Evolutionary conservation across 2,329 filamentous ascomycete species (phyloP), one percentile per base, ranked within the genome.

Genomic region (Diaporthe eres): DNA sequence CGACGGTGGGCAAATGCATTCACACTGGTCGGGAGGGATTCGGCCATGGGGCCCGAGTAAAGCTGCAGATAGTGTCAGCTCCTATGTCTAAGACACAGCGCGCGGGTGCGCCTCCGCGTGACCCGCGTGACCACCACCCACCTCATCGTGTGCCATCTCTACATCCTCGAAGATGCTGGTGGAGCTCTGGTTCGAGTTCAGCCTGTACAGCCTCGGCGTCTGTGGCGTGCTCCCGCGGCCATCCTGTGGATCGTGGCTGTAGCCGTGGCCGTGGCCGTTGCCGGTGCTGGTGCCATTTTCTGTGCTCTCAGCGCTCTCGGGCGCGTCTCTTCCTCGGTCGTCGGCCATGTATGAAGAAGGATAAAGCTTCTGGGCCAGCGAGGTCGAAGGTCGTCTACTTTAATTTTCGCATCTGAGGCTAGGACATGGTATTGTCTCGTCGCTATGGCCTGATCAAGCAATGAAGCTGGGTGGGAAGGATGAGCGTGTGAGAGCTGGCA

Each of bases 71-170:
- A 25, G 25, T n/a, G 65, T 75, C 17, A 74, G 51, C 28, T 28
- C 34, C 19, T 19, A n/a, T 60, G 55, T 77, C 68, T 47, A 65
- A 68, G 68, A 42, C 25, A 28, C 71, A 8, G 53, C 28, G n/a
- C 25, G 44, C 39, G n/a, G 57, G 47, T 51, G 58, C 37, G 13
- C 22, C 25, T 17, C 34, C 31, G 31, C 31, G 31, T 31, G 31
- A 31, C 31, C 28, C 25, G 47, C 9, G 15, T 77, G n/a, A 49
- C 42, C 60, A 65, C 85, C 72, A 70, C 85, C 72, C 82, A 97
- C 94, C 90, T 98, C 96, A 83, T 98, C 95, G 71, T 97, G 95
- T 28, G 97, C 96, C 97, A 99, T 98, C 83, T 98, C 96, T n/a
- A 98, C 96, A 84, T 98, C 95, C 79, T 95, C 95, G 80, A 98